A percentile compares a stretch with the other conserved stretches of the same genome.
Conservation (phyloP, 768 basidiomycete species). For the button mushroom (Agaricus bisporus) region DNA sequence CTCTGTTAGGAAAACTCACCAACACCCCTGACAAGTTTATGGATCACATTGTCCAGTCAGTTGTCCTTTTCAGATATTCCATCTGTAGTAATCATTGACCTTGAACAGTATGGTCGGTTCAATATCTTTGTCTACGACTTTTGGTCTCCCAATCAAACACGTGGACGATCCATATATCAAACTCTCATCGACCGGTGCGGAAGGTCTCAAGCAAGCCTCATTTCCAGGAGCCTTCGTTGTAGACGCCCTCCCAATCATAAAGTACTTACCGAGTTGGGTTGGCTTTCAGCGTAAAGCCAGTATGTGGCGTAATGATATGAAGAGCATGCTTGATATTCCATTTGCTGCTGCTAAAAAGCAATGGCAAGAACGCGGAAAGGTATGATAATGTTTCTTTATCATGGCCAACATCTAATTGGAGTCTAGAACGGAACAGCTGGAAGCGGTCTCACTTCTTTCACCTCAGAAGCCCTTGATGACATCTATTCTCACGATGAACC, state of each 20-base stretch:
- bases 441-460: slow-evolving; percentile 6
- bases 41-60: slow-evolving; percentile 14
- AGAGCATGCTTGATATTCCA: slow-evolving; percentile 36
- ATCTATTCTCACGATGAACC: slow-evolving; percentile 5
- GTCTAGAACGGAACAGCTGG: background rate
- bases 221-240: slow-evolving; percentile 45
- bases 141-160: slow-evolving; percentile 4
- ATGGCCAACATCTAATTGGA: background rate
- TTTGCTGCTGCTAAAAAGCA: slow-evolving; percentile 38
- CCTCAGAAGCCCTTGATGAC: slow-evolving; percentile 10
- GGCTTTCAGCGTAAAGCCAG: slow-evolving; percentile 42
- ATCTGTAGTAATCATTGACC: slow-evolving; percentile 6
- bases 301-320: slow-evolving; percentile 31
- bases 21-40: slow-evolving; percentile 29
- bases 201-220: slow-evolving; percentile 44
- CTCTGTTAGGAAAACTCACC: slow-evolving; percentile 22
- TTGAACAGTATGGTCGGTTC: slow-evolving; percentile 12
- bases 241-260: slow-evolving; percentile 36
- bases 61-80: background rate
- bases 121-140: slow-evolving; percentile 10
- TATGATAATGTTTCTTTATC: slow-evolving; percentile 2
- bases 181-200: slow-evolving; percentile 44
- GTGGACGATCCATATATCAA: slow-evolving; percentile 43
- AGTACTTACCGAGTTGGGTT: slow-evolving; percentile 47
- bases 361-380: slow-evolving; percentile 12